Base-by-base conservation (phyloP, 2,329 filamentous ascomycete species). In the Alternaria brassicicola region DNA sequence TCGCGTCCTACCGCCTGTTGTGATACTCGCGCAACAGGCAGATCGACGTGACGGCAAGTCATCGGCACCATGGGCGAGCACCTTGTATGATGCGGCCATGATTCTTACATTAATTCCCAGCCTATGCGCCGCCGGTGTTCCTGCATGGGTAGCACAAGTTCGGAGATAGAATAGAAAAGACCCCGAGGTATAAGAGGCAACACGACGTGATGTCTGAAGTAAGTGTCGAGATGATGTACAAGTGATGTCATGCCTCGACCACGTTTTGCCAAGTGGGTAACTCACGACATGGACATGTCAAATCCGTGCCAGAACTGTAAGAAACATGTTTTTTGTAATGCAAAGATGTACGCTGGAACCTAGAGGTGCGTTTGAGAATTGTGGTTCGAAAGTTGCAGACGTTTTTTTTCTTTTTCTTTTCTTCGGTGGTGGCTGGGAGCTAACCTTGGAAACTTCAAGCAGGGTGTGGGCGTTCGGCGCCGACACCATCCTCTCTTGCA, bases 41-140 rank as follows among this genome's bases (percentile, higher is more conserved):
- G 48, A 39, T 39, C 19, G 21, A 50, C 6, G 25, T 8, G 7
- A 51, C 48, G 48, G 48, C 35, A 51, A 51, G 43, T 33, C 19
- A 17, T 33, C 28, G 28, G 28, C 47, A 30, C 28, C 17, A 38
- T n/a, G 12, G 13, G 19, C 25, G 25, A 41, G 48, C 35, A 30
- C 26, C 19, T 51, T 51, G 48, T 41, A 39, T 51, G 48, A 51
- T 51, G 48, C 48, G 35, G 36, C 48, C n/a, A 51, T 51, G 48
- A 51, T 39, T 21, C 48, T 28, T 41, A 30, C n/a, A 51, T 30
- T 41, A n/a, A 12, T 30, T 30, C 19, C 12, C n/a, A 21, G 48
- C 48, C 35, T 51, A 51, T 51, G 28, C 48, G n/a, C 35, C 30
- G 25, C 25, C 13, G 12, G 21, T 25, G n/a, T 41, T 51, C 35